Percentiles rank a stretch among this genome's conserved stretches.
Conservation (phyloP, 2,329 filamentous ascomycete genomes). For the Sarocladium brachiariae region DNA sequence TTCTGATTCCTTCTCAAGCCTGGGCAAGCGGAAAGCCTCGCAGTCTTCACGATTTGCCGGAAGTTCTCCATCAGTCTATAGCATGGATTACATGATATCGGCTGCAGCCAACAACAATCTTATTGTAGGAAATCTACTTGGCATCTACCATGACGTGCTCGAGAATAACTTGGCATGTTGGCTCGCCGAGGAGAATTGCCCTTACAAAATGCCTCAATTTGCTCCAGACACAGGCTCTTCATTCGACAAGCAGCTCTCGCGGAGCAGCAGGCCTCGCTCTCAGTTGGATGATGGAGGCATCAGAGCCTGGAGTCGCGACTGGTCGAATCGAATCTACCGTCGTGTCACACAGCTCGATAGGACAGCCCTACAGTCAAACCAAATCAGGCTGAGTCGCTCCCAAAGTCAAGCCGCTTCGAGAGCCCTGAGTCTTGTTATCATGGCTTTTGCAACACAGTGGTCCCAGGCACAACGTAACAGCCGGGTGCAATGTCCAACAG, state of each 20-base stretch:
- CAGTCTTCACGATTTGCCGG: background rate
- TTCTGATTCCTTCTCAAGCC: background rate
- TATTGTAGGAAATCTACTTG: conserved; percentile 35
- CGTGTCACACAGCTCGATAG: conserved; percentile 42
- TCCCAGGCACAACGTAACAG: conserved; percentile 4
- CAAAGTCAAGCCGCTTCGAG: conserved; percentile 38
- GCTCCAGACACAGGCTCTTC: too few relatives aligned
- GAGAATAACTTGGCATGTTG: conserved; percentile 47
- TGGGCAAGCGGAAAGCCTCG: background rate
- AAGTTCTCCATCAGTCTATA: conserved; percentile 8
- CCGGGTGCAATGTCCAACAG: background rate
- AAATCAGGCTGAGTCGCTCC: conserved; percentile 30
- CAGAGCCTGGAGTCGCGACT: conserved; percentile 29
- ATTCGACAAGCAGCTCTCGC: too few relatives aligned
- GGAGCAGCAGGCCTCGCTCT: background rate
- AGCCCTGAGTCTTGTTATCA: conserved; percentile 41
- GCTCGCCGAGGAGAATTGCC: conserved; percentile 47
- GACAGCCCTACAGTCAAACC: conserved; percentile 30
- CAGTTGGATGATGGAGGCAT: background rate
- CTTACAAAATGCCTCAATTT: conserved; percentile 28
- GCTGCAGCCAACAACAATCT: conserved; percentile 21
- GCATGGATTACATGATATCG: conserved; percentile 14
- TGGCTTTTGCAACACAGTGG: conserved; percentile 47
- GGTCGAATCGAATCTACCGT: conserved; percentile 42
- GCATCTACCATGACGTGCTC: conserved; percentile 47